phyloP scores from a whole-genome alignment of 768 basidiomycete species.

The Zangia roseola region DNA sequence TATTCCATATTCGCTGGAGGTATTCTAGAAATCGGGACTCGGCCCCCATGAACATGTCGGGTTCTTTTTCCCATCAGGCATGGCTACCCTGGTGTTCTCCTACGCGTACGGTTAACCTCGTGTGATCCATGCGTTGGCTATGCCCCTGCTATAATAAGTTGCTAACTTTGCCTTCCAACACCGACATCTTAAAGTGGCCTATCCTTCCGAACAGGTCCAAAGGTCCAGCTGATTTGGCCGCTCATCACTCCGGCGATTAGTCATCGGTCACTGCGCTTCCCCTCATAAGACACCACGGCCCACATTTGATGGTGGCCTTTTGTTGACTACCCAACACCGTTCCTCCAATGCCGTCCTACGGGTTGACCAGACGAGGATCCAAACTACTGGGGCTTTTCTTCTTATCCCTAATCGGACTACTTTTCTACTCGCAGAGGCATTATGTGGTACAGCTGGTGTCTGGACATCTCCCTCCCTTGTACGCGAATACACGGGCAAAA shows the following conservation, averaged over 20 bases:
- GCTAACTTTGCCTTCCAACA: not conserved
- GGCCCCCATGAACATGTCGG: too few species aligned
- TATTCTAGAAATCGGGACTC: not conserved
- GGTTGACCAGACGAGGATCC: constrained; percentile 26
- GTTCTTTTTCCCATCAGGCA: too few species aligned
- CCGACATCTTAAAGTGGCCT: not conserved
- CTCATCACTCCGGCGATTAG: not conserved
- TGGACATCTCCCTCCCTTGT: constrained; percentile 39
- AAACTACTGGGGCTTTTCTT: constrained; percentile 11
- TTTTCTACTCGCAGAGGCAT: constrained; percentile 13
- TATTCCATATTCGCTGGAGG: too few species aligned
- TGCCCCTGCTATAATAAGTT: not conserved
- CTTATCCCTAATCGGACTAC: constrained; percentile 9
- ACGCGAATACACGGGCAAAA: constrained; percentile 34
- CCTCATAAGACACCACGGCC: constrained; percentile 5
- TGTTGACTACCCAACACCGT: not conserved
- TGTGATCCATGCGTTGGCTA: not conserved
- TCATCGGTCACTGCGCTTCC: not conserved
- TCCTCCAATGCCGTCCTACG: constrained; percentile 18
- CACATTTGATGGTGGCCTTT: not conserved
- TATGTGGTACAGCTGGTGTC: not conserved
- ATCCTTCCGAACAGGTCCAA: not conserved
- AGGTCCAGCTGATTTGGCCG: not conserved
- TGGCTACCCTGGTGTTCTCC: too few species aligned
- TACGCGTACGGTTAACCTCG: not conserved